These are phyloP conservation scores for Backusella morwellensis DNA, from an alignment of 192 early-diverging fungal species.

Conservation along the genomic window DNA sequence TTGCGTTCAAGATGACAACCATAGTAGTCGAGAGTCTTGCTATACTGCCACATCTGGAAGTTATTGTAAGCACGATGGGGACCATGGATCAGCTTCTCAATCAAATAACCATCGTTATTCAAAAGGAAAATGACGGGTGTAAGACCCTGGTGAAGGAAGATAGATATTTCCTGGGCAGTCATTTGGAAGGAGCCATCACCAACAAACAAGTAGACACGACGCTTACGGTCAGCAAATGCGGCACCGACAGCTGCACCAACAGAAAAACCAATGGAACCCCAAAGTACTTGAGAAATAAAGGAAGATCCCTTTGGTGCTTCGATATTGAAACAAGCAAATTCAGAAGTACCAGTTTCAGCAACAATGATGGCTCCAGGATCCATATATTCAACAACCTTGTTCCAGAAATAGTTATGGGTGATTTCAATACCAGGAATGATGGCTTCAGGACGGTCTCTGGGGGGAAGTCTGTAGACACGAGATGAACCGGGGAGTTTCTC, in stretches of 20 bases:
- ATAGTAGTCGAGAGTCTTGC: slow-evolving; percentile 45
- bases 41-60: slow-evolving; percentile 47
- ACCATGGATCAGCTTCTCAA: slow-evolving; percentile 49
- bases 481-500: not conserved
- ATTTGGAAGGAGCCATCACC: slow-evolving; percentile 53
- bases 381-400: slow-evolving; percentile 31
- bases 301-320: slow-evolving; percentile 27
- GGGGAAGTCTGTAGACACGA: not conserved
- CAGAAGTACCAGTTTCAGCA: slow-evolving; percentile 45
- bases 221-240: slow-evolving; percentile 35
- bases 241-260: slow-evolving; percentile 43
- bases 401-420: slow-evolving; percentile 44
- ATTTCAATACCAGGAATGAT: slow-evolving; percentile 23
- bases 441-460: not conserved
- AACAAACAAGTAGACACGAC: slow-evolving; percentile 43
- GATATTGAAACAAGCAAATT: slow-evolving; percentile 40
- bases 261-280: slow-evolving; percentile 30
- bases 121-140: slow-evolving; percentile 48
- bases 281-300: slow-evolving; percentile 43
- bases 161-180: slow-evolving; percentile 46
- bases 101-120: slow-evolving; percentile 53
- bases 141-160: slow-evolving; percentile 45
- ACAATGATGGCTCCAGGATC: slow-evolving; percentile 30
- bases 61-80: slow-evolving; percentile 40
- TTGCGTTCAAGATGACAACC: slow-evolving; percentile 25